phyloP scores from a whole-genome alignment of 2,329 filamentous ascomycete species.

The Diaporthe capsici region DNA sequence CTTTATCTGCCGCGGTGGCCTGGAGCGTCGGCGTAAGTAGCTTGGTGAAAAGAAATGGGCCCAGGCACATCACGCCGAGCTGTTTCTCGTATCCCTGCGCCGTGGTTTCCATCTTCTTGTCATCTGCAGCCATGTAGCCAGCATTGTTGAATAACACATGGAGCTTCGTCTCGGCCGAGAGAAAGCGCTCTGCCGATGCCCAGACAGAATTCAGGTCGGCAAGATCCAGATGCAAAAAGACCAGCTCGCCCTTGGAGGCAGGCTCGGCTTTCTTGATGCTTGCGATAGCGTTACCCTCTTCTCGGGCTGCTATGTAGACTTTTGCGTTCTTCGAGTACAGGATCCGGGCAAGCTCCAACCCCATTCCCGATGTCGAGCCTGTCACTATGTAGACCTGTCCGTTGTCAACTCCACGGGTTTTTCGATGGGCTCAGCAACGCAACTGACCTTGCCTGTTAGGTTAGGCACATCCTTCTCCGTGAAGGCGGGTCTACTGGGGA shows the following conservation, averaged over 20 bases:
- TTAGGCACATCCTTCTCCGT: constrained; percentile 1
- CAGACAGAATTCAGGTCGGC: constrained; percentile 46
- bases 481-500: neutral
- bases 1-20: constrained; percentile 8
- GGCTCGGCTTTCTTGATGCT: constrained; percentile 50
- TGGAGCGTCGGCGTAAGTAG: constrained; percentile 37
- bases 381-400: constrained; percentile 55
- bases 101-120: constrained; percentile 49
- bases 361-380: constrained; percentile 55
- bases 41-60: constrained; percentile 39
- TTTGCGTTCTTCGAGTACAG: constrained; percentile 64
- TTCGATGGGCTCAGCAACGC: neutral
- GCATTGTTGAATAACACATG: constrained; percentile 58
- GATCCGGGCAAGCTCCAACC: constrained; percentile 60
- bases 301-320: constrained; percentile 65
- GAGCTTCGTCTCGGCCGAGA: constrained; percentile 50
- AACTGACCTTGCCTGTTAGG: neutral
- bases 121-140: constrained; percentile 52
- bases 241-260: constrained; percentile 47
- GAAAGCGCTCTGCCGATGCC: constrained; percentile 43
- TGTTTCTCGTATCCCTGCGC: constrained; percentile 41
- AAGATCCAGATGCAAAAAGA: constrained; percentile 53
- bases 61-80: constrained; percentile 40
- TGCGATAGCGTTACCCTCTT: constrained; percentile 57
- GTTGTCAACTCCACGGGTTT: neutral